Evolutionary conservation across 2,329 filamentous ascomycete species (phyloP), one percentile per base, ranked within the genome.

Genomic region (Periconia sp.): DNA sequence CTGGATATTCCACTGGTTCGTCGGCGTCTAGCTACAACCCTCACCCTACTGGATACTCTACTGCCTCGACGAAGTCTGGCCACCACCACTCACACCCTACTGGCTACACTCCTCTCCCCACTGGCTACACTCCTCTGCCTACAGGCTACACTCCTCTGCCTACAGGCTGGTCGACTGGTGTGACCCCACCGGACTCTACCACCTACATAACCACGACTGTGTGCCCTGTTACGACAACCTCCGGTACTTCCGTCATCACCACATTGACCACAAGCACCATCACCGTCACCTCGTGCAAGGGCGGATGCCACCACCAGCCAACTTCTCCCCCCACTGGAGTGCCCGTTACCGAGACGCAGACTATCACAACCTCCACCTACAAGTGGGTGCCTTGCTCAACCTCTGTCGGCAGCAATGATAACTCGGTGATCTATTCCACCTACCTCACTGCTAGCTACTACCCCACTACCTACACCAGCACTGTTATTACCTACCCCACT

Each of bases 371-470:
- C 3, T 69, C 65, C n/a, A 62, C 66, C 45, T 72, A 70, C 45
- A 60, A 60, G 3, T 76, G 70, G 58, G 68, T 75, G 14, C 73
- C 73, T 35, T 70, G 66, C 64, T 72, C 68, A 6, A 73, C 72
- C 7, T 54, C 69, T 14, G 66, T 75, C 35, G 71, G 66, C 46
- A 62, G 66, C n/a, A 61, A 57, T 51, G 69, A 63, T 43, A 52
- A 49, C 17, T 61, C 63, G 6, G 66, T 61, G 35, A 64, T 65
- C 61, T 76, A 74, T 66, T 72, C 68, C 3, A 76, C 74, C 49
- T 76, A 71, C 63, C 59, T 76, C n/a, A 74, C 71, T 6, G 50
- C 68, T 6, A 63, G 63, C n/a, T 70, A 65, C 60, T 63, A 61
- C 52, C 63, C 70, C 1, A 65, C 66, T 1, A 66, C 58, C 40